A percentile compares a stretch with the other conserved stretches of the same genome.
Conservation (phyloP, 352 stramenopile species). For the Pythium vanterpoolii region DNA sequence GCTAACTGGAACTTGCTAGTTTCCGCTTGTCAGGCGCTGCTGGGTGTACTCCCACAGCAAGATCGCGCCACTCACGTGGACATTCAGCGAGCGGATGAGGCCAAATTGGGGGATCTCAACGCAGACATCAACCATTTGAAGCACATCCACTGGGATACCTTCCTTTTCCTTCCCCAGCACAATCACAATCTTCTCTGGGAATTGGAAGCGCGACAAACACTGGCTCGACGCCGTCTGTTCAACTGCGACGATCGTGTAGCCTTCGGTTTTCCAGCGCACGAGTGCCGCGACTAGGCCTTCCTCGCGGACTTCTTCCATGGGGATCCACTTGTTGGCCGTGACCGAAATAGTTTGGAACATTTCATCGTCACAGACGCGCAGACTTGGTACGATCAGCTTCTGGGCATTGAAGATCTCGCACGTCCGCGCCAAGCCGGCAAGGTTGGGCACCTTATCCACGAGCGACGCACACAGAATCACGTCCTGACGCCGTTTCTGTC, state of each 20-base stretch:
- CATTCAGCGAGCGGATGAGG: slow-evolving; percentile 96
- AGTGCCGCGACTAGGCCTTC: slow-evolving; percentile 34
- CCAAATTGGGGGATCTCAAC: slow-evolving; percentile 98
- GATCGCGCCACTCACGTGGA: slow-evolving; percentile 95
- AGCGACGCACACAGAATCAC: slow-evolving; percentile 85
- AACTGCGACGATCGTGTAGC: slow-evolving; percentile 92
- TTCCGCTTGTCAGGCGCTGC: slow-evolving; percentile 43
- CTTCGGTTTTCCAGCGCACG: slow-evolving; percentile 73
- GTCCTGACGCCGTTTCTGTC: slow-evolving; percentile 46
- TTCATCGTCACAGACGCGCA: slow-evolving; percentile 81
- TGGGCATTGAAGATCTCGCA: slow-evolving; percentile 94
- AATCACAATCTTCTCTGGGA: slow-evolving; percentile 91
- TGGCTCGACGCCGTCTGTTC: slow-evolving; percentile 93
- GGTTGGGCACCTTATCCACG: slow-evolving; percentile 95
- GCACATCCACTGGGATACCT: slow-evolving; percentile 93
- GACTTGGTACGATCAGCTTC: slow-evolving; percentile 87
- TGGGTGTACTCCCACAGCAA: slow-evolving; percentile 96
- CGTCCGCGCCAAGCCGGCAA: slow-evolving; percentile 91
- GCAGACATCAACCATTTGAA: slow-evolving; percentile 94
- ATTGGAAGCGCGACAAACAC: slow-evolving; percentile 76
- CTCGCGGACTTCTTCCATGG: slow-evolving; percentile 87
- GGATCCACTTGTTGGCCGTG: slow-evolving; percentile 94
- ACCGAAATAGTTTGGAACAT: slow-evolving; percentile 91
- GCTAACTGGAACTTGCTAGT: too few relatives aligned
- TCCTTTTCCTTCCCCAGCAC: slow-evolving; percentile 97